Percentiles rank a stretch among this genome's conserved stretches.
Evolutionary conservation across 2,329 filamentous ascomycete genomes (phyloP).

Genomic region (Paecilomyces dactylethromorphus): DNA sequence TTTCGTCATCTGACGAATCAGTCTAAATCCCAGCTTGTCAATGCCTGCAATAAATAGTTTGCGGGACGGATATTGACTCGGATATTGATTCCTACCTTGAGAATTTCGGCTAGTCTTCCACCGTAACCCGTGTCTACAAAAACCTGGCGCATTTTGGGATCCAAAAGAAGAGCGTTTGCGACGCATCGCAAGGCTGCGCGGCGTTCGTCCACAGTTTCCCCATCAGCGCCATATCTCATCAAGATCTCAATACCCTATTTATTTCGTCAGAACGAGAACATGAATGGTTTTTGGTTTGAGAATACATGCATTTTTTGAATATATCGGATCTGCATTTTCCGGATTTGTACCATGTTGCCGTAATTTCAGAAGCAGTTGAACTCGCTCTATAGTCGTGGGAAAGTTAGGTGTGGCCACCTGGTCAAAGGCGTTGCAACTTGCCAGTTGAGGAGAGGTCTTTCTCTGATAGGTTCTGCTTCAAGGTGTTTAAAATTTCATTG

Average conservation of each 20-base stretch:
- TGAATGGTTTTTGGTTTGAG: not conserved
- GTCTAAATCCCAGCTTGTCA: constrained; percentile 33
- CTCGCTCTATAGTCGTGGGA: constrained; percentile 20
- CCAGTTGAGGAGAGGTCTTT: constrained; percentile 53
- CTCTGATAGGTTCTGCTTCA: constrained; percentile 58
- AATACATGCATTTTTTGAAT: constrained; percentile 61
- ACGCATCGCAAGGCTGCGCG: constrained; percentile 74
- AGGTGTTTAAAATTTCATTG: constrained; percentile 54
- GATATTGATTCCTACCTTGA: constrained; percentile 46
- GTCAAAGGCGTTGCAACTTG: constrained; percentile 32
- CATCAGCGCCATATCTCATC: constrained; percentile 65
- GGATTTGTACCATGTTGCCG: constrained; percentile 74
- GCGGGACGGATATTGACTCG: not conserved
- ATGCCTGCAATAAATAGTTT: not conserved
- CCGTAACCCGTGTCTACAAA: constrained; percentile 66
- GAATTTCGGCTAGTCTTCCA: constrained; percentile 59
- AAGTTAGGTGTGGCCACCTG: not conserved
- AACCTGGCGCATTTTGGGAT: constrained; percentile 60
- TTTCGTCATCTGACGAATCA: constrained; percentile 76
- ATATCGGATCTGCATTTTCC: constrained; percentile 70
- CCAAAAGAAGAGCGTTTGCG: constrained; percentile 74
- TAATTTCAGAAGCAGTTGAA: constrained; percentile 51
- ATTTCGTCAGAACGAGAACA: constrained; percentile 5
- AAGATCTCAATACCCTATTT: constrained; percentile 67
- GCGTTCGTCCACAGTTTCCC: constrained; percentile 55